phyloP scores from a whole-genome alignment of 805 yeast species.

The Wickerhamiella hasegawae region DNA sequence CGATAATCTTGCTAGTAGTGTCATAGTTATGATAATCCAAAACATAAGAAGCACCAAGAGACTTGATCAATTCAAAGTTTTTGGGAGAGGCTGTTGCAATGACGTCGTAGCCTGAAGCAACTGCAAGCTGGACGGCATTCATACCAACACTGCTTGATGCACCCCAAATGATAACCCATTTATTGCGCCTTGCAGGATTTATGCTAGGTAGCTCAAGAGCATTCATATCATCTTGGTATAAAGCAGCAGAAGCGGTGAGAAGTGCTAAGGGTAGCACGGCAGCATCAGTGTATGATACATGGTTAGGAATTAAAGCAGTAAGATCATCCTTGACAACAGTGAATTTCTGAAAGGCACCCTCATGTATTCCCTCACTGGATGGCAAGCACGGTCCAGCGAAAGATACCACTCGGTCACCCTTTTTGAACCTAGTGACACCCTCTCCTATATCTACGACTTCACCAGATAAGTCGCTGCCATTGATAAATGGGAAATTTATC shows the following conservation, averaged over 20 bases:
- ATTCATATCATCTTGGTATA: too few relatives aligned
- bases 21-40: slow-evolving; percentile 32
- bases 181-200: slow-evolving; percentile 12
- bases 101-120: slow-evolving; percentile 30
- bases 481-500: slow-evolving; percentile 23
- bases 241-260: slow-evolving; percentile 32
- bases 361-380: too few relatives aligned
- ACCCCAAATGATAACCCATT: slow-evolving; percentile 18
- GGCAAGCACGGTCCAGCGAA: too few relatives aligned
- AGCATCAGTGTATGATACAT: slow-evolving; percentile 46
- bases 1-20: slow-evolving; percentile 29
- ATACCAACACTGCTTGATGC: slow-evolving; percentile 55
- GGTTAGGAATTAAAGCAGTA: slow-evolving; percentile 19
- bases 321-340: slow-evolving; percentile 28
- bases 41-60: slow-evolving; percentile 35
- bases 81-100: slow-evolving; percentile 36
- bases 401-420: slow-evolving; percentile 34
- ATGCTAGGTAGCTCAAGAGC: slow-evolving; percentile 24
- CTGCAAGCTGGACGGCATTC: slow-evolving; percentile 43
- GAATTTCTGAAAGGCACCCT: not conserved
- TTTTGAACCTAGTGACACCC: slow-evolving; percentile 26
- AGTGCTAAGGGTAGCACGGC: slow-evolving; percentile 42
- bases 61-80: slow-evolving; percentile 27
- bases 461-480: slow-evolving; percentile 34
- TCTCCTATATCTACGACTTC: slow-evolving; percentile 41